Conservation (phyloP, 495 filamentous ascomycete genomes). For the Penicillium paradoxum region DNA sequence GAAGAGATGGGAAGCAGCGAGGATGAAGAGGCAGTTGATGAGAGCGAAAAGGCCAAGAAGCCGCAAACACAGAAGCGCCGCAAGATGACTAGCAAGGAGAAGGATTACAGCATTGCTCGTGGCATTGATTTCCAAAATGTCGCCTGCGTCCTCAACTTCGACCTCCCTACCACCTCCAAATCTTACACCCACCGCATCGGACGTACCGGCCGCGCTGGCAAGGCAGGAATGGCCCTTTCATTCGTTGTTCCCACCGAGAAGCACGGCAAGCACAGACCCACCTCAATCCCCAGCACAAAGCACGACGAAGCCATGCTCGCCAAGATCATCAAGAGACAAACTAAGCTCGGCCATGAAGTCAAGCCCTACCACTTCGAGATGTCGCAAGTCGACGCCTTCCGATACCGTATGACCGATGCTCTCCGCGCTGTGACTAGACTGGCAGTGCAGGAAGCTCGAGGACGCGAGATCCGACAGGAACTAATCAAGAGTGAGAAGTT, state of each 20-base stretch:
- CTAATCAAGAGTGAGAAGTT: constrained; percentile 88
- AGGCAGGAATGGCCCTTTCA: constrained; percentile 89
- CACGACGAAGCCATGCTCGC: constrained; percentile 79
- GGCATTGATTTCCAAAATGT: constrained; percentile 97
- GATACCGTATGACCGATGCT: constrained; percentile 91
- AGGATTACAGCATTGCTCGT: constrained; percentile 88
- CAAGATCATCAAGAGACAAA: constrained; percentile 67
- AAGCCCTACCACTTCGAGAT: constrained; percentile 93
- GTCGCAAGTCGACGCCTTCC: constrained; percentile 84
- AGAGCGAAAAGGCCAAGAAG: constrained; percentile 23
- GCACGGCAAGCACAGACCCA: constrained; percentile 86
- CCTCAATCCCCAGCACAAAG: constrained; percentile 60
- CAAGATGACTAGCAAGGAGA: constrained; percentile 57
- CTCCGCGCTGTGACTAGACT: constrained; percentile 74
- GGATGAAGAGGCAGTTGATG: constrained; percentile 30
- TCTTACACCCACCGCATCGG: constrained; percentile 96
- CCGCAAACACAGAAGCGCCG: constrained; percentile 51
- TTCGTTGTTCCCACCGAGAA: constrained; percentile 79
- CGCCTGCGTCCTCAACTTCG: constrained; percentile 92
- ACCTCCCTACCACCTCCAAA: constrained; percentile 80
- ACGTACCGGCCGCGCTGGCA: constrained; percentile 84
- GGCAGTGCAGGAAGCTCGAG: constrained; percentile 83
- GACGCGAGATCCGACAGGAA: constrained; percentile 81
- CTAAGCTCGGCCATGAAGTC: constrained; percentile 68
- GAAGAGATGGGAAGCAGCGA: constrained; percentile 31